Evolutionary conservation across 106 monocot species (phyloP), one percentile per base, ranked within the genome.

Genomic region (Dendrobium catenatum): DNA sequence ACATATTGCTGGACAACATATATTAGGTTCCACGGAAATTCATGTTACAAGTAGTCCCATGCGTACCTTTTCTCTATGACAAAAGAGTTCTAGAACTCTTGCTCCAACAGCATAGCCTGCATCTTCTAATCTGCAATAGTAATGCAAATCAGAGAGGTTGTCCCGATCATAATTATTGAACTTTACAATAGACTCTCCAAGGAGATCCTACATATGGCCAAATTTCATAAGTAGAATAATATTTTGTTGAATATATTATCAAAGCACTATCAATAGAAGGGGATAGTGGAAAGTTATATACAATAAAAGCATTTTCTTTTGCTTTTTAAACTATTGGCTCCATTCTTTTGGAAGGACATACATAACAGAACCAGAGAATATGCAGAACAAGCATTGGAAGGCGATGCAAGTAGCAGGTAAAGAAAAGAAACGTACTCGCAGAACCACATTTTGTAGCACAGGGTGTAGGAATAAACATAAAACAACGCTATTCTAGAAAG

Each of bases 71-170:
- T 98, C 97, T 80, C 97, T 86, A 81, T 98, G 90, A 78, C 94
- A 98, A 72, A 98, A 90, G 73, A 98, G 97, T 86, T 98, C 97
- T 77, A 98, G 94, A 79, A 95, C 89, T 84, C 94, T 92, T 67
- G 91, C 88, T 82, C 97, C 97, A 82, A 98, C 97, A 78, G 94
- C 92, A 93, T 91, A 95, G 33, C 97, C 97, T 83, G 97, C 97
- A 91, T 94, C 94, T 83, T 98, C 97, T 76, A 95, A 81, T 81
- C 96, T 97, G 86, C 67, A 78, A 74, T 74, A 33, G 20, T n/a
- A 41, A 43, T 33, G 19, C 17, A 42, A 20, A 42, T 74, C 33
- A 42, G 33, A 74, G 74, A 43, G 74, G 2, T 43, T 19, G 22
- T 22, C 70, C 26, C 22, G 6, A 66, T 66, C 22, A 24, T 66